Evolutionary conservation across 305 asterid genomes (phyloP).

Genomic region (Ruellia speciosa): DNA sequence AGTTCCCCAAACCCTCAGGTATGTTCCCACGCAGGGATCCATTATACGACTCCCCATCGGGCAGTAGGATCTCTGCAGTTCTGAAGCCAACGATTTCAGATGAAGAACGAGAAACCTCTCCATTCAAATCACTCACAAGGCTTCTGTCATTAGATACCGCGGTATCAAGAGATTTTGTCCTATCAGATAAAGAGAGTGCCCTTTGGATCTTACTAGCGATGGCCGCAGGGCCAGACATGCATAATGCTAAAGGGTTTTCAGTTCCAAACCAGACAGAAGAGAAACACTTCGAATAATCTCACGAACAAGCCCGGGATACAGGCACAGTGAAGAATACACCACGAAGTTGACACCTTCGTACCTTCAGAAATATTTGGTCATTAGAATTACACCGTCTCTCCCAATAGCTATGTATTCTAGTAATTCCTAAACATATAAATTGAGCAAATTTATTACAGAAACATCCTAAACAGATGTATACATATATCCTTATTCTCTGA

Average conservation of each 20-base stretch:
- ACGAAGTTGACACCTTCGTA: conserved; percentile 15
- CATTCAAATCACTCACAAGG: conserved; percentile 31
- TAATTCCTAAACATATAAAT: too few relatives aligned
- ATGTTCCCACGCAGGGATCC: conserved; percentile 58
- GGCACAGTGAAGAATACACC: conserved; percentile 11
- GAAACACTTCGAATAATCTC: conserved; percentile 22
- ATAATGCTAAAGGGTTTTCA: conserved; percentile 36
- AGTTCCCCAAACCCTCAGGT: conserved; percentile 80
- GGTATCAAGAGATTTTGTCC: conserved; percentile 52
- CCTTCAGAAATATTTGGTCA: neutral
- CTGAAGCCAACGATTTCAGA: conserved; percentile 41
- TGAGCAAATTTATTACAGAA: too few relatives aligned
- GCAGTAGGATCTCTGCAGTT: conserved; percentile 43
- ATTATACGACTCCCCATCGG: conserved; percentile 55
- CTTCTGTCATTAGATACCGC: conserved; percentile 30
- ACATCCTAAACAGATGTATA: too few relatives aligned
- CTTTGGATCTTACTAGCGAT: conserved; percentile 41
- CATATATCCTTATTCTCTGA: too few relatives aligned
- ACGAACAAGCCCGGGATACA: conserved; percentile 15
- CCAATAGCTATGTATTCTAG: too few relatives aligned
- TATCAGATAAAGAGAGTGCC: conserved; percentile 44
- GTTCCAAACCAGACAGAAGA: conserved; percentile 22
- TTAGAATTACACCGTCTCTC: too few relatives aligned
- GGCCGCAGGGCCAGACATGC: conserved; percentile 95
- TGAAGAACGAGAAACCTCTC: conserved; percentile 45